Evolutionary conservation across 2,329 filamentous ascomycete genomes (phyloP), one percentile per base, ranked within the genome.

Genomic region (Exophiala spinifera): DNA sequence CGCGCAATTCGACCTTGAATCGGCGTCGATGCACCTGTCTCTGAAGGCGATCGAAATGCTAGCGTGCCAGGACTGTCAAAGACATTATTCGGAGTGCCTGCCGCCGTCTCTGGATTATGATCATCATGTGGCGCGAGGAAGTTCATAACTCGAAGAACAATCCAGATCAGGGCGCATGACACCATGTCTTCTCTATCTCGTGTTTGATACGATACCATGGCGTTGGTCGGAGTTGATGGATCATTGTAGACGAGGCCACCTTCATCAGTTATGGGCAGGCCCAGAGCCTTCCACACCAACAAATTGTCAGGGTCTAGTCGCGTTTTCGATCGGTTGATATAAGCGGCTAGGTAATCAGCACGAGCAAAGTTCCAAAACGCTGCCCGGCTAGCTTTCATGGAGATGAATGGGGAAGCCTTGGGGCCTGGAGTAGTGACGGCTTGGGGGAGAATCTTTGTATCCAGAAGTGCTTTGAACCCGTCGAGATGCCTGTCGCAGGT

Each of bases 351-450:
- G 70, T 85, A 83, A 60, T 86, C 83, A 62, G 86, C 83, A 20
- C 83, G 73, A 14, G 83, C 83, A 65, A 86, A 83, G 60, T 85
- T 85, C 83, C 83, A 86, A 64, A 86, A 86, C 0, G 81, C 82
- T 5, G 83, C 82, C 65, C 72, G 76, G 17, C 82, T 75, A 10
- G 75, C 80, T 64, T 79, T 78, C 2, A 78, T 82, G 1, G 79
- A 75, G n/a, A 60, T 60, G 13, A 55, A 60, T n/a, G 57, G 57
- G 33, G 53, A 34, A 10, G 51, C 48, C 34, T 52, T 45, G 10
- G 52, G 55, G n/a, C 52, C 51, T 23, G 57, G 57, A 13, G 46
- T 19, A 36, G 57, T 53, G 5, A 57, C 40, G 72, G 69, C 10
- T 78, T 71, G 15, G 74, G 66, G 53, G 67, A 74, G 46, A 25